These are phyloP conservation scores for Ceratocystis cubensis DNA, from an alignment of 2,329 filamentous ascomycete genomes.

Conservation along the genomic window DNA sequence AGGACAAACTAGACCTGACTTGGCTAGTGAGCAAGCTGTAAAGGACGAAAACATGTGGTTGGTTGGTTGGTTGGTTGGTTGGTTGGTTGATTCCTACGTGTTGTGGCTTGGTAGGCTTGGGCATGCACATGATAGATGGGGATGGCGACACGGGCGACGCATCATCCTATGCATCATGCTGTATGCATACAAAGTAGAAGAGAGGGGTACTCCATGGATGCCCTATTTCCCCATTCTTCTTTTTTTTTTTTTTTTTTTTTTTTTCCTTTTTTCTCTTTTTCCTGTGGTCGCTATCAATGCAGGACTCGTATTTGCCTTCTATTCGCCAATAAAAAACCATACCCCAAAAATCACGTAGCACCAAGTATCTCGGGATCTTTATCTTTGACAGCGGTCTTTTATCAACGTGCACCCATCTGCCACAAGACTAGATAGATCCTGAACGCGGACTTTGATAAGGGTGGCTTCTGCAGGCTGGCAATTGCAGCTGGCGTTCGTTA, in stretches of 20 bases:
- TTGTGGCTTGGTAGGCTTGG: not conserved
- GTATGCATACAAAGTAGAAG: constrained; percentile 10
- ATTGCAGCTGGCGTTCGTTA: not conserved
- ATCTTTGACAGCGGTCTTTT: not conserved
- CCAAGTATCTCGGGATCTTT: not conserved
- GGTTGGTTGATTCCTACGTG: not conserved
- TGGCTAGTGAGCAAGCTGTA: not conserved
- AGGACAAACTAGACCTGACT: not conserved
- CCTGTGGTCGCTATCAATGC: not conserved
- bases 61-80: not conserved
- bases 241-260: not conserved
- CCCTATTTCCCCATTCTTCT: not conserved
- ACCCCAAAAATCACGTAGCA: not conserved
- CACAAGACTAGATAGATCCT: too few species aligned
- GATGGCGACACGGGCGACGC: not conserved
- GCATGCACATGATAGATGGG: not conserved
- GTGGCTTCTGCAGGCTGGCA: too few species aligned
- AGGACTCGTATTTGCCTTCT: not conserved
- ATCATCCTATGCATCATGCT: constrained; percentile 8
- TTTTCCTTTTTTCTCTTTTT: not conserved
- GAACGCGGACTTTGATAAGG: too few species aligned
- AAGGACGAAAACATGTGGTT: not conserved
- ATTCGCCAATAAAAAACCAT: not conserved
- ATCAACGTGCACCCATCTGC: not conserved
- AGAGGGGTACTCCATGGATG: not conserved